A percentile compares a stretch with the other conserved stretches of the same genome.
These are phyloP conservation scores for Ilex aquifolium DNA, from an alignment of 257 asterid genomes.

Conservation along the genomic window DNA sequence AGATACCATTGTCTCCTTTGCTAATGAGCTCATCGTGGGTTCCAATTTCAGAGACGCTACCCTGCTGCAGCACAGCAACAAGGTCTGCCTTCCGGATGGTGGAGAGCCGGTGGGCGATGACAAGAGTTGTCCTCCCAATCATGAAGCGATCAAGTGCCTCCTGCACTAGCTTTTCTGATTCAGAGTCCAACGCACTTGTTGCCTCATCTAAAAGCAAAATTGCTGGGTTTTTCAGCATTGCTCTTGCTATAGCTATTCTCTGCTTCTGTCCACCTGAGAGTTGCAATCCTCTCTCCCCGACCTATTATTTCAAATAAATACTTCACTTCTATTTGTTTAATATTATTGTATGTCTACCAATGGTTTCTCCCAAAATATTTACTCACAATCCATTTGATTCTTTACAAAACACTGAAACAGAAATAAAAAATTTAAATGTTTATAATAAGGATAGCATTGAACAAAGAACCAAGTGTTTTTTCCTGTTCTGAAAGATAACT, in stretches of 20 bases:
- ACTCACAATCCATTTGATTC: neutral
- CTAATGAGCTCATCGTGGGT: slow-evolving; percentile 75
- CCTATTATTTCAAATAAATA: slow-evolving; percentile 29
- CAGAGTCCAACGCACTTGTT: slow-evolving; percentile 11
- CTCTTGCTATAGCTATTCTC: slow-evolving; percentile 14
- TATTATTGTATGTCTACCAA: neutral
- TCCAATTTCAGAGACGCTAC: slow-evolving; percentile 64
- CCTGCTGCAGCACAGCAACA: slow-evolving; percentile 28
- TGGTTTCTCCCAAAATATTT: neutral
- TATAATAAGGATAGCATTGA: neutral
- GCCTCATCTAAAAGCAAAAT: slow-evolving; percentile 13
- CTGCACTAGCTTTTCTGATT: slow-evolving; percentile 12
- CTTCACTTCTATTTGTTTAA: neutral
- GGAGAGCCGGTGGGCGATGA: slow-evolving; percentile 12
- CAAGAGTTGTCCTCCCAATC: slow-evolving; percentile 13
- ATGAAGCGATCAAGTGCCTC: slow-evolving; percentile 14
- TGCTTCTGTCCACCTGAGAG: slow-evolving; percentile 14
- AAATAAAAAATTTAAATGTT: no score
- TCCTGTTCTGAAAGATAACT: neutral
- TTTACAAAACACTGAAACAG: neutral
- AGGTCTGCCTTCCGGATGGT: slow-evolving; percentile 13
- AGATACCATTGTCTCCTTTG: slow-evolving; percentile 72
- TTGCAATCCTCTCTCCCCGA: slow-evolving; percentile 33
- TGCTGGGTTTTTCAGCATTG: slow-evolving; percentile 12
- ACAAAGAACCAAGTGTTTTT: neutral